Percentiles rank a stretch among this genome's conserved stretches.
phyloP scores from a whole-genome alignment of 1,284 basidiomycete genomes.

The Microbotryum scabiosae region DNA sequence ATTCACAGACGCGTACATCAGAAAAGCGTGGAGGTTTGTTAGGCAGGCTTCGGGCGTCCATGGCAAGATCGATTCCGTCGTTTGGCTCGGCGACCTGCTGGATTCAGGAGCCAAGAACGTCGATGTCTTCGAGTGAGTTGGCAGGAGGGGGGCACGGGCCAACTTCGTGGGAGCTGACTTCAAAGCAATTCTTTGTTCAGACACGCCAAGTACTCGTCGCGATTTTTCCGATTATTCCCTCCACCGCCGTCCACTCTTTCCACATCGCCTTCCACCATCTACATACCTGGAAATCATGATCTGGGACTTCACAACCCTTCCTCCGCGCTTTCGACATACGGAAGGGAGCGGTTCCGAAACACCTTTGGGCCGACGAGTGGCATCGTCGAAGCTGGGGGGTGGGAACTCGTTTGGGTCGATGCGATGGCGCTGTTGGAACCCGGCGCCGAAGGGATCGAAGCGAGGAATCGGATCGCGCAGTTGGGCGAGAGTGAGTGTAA shows the following conservation, averaged over 20 bases:
- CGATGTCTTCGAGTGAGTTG: conserved; percentile 56
- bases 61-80: conserved; percentile 48
- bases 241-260: conserved; percentile 49
- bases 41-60: conserved; percentile 48
- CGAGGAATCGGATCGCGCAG: conserved; percentile 18
- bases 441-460: conserved; percentile 11
- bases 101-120: conserved; percentile 57
- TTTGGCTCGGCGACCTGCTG: conserved; percentile 75
- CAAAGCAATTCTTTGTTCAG: conserved; percentile 7
- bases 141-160: too few species aligned
- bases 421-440: conserved; percentile 35
- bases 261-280: conserved; percentile 48
- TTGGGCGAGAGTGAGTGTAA: conserved; percentile 11
- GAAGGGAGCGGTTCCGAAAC: conserved; percentile 54
- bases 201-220: conserved; percentile 27
- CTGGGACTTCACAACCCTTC: conserved; percentile 49
- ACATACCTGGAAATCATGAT: conserved; percentile 79
- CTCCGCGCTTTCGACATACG: conserved; percentile 40
- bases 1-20: conserved; percentile 57
- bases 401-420: conserved; percentile 36
- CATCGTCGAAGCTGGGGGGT: conserved; percentile 61
- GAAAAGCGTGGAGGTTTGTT: conserved; percentile 62
- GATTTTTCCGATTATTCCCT: conserved; percentile 1
- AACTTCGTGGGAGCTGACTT: too few species aligned
- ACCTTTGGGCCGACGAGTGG: conserved; percentile 59